Evolutionary conservation across 257 asterid species (phyloP).

Genomic region (Penstemon davidsonii): DNA sequence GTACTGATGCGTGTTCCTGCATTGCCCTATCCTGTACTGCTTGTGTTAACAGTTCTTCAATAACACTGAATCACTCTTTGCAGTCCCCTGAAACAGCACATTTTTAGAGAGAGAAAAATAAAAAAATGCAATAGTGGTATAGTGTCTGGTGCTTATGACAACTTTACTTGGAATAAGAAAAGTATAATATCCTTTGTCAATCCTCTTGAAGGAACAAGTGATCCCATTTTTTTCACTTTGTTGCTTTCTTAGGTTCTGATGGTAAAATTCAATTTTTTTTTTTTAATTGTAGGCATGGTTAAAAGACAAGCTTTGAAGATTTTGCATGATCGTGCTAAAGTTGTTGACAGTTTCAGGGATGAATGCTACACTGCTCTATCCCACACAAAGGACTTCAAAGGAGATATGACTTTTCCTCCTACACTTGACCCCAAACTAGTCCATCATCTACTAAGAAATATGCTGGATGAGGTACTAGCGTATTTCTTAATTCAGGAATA

Average conservation of each 20-base stretch:
- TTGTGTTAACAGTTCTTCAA: neutral
- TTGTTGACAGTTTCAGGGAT: conserved; percentile 37
- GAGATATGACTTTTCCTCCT: conserved; percentile 41
- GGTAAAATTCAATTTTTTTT: conserved; percentile 18
- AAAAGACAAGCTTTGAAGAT: conserved; percentile 62
- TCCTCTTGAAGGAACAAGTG: too few species aligned
- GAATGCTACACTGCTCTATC: conserved; percentile 59
- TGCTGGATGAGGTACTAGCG: conserved; percentile 70
- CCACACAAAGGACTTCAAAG: conserved; percentile 50
- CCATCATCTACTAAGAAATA: conserved; percentile 62
- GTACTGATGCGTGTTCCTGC: neutral
- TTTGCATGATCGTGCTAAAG: conserved; percentile 55
- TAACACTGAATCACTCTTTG: neutral
- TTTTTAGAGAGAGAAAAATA: neutral
- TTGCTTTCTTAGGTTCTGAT: conserved; percentile 5
- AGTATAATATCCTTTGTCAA: too few species aligned
- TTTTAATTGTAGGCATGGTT: conserved; percentile 64
- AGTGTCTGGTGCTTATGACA: conserved; percentile 16
- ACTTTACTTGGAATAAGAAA: neutral
- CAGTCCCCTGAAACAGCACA: neutral
- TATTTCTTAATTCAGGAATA: conserved; percentile 23
- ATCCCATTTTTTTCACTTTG: neutral
- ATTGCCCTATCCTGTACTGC: neutral
- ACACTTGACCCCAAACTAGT: conserved; percentile 59
- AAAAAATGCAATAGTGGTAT: neutral